Conservation (phyloP, 371 early-diverging fungal species). For the Saksenaea oblongispora region DNA sequence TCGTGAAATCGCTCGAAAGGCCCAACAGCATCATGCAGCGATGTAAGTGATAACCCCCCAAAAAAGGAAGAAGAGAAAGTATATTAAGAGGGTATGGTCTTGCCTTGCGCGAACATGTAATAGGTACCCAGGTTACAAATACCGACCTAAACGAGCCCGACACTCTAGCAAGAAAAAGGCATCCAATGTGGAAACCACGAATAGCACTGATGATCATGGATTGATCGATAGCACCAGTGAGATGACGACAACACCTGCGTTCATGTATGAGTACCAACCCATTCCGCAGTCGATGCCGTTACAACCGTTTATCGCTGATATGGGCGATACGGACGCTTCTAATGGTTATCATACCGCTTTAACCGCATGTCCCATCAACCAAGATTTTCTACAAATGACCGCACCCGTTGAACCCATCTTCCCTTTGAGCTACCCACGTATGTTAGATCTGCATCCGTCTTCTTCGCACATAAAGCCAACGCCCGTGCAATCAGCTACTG, state of each 20-base stretch:
- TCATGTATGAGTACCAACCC: neutral
- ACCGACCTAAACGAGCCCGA: neutral
- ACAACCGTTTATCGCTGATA: neutral
- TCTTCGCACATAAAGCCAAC: neutral
- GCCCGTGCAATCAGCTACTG: neutral
- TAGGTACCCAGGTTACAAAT: conserved; percentile 9
- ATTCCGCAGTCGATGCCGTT: neutral
- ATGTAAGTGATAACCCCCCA: neutral
- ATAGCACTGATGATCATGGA: neutral
- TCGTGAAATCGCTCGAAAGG: neutral
- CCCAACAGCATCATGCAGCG: neutral
- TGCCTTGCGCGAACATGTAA: neutral
- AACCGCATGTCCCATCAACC: neutral
- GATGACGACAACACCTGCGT: neutral
- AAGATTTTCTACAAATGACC: neutral
- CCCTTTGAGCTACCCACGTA: neutral
- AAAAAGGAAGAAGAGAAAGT: neutral
- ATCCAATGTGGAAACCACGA: neutral
- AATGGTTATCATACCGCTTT: neutral
- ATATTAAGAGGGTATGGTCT: neutral
- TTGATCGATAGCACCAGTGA: neutral
- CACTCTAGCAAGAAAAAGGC: neutral
- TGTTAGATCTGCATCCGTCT: neutral
- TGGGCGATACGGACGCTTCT: neutral
- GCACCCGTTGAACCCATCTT: neutral